Conservation (phyloP, 2,329 filamentous ascomycete species). For the Cercospora sp. region DNA sequence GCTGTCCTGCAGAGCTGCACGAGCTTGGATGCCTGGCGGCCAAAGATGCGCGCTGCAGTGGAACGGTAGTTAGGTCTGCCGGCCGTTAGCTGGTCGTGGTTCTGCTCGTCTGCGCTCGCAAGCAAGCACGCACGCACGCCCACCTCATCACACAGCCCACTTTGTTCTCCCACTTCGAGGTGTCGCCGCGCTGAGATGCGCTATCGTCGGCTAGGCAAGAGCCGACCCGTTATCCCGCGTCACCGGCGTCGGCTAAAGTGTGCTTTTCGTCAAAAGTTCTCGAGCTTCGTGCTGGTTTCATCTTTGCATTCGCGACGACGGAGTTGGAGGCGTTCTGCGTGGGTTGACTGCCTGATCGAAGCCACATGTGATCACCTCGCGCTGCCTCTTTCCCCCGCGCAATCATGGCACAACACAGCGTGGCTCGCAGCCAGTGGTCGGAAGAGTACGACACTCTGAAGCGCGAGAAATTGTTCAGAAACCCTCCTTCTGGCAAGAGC, state of each 20-base stretch:
- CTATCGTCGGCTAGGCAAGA: conserved; percentile 5
- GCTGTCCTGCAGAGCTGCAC: conserved; percentile 14
- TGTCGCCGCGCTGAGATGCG: conserved; percentile 6
- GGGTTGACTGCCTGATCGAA: neutral
- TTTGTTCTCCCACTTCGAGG: conserved; percentile 10
- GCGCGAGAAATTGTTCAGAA: conserved; percentile 83
- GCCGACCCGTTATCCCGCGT: conserved; percentile 1
- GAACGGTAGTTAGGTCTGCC: neutral
- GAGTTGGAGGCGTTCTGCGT: conserved; percentile 1
- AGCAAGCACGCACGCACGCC: neutral
- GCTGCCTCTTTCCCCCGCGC: neutral
- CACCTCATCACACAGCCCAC: conserved; percentile 9
- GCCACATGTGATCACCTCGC: neutral
- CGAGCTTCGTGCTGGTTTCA: neutral
- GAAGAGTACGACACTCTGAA: conserved; percentile 82
- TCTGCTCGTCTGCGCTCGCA: neutral
- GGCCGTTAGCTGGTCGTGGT: neutral
- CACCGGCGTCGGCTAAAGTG: conserved; percentile 2
- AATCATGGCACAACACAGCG: conserved; percentile 13
- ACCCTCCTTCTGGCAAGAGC: conserved; percentile 82
- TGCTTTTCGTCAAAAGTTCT: conserved; percentile 14
- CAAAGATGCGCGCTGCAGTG: conserved; percentile 1
- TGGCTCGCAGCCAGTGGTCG: conserved; percentile 62
- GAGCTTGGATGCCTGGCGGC: conserved; percentile 8
- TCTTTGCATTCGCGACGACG: neutral